These are phyloP conservation scores for Yamadazyma olivae DNA, from an alignment of 805 yeast genomes.

Conservation along the genomic window DNA sequence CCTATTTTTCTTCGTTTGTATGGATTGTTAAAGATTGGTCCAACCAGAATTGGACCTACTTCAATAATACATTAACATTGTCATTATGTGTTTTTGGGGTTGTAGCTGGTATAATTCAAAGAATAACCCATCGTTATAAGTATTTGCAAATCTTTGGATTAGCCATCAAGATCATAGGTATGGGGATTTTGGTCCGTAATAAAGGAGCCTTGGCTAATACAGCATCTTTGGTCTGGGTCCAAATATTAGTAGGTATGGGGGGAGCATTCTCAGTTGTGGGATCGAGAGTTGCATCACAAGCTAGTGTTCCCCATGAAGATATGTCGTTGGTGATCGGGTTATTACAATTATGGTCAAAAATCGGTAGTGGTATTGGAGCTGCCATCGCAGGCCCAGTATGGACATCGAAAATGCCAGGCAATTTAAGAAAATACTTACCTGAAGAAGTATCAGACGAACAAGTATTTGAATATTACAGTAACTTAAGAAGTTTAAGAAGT, in stretches of 20 bases:
- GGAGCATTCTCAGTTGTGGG: constrained; percentile 38
- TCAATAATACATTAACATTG: constrained; percentile 34
- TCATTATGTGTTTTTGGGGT: constrained; percentile 36
- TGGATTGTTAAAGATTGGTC: constrained; percentile 27
- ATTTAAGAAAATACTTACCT: constrained; percentile 26
- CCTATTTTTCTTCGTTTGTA: constrained; percentile 33
- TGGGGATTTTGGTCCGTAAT: constrained; percentile 20
- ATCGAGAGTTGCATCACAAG: constrained; percentile 35
- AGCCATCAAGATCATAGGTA: constrained; percentile 29
- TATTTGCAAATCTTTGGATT: constrained; percentile 31
- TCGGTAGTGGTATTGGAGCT: constrained; percentile 39
- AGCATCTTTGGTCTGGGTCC: constrained; percentile 29
- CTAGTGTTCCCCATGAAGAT: constrained; percentile 41
- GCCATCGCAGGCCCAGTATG: constrained; percentile 38
- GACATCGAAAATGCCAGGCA: constrained; percentile 24
- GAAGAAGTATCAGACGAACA: constrained; percentile 14
- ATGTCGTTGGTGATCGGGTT: constrained; percentile 38
- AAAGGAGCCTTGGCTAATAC: constrained; percentile 21
- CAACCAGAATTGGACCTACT: constrained; percentile 33
- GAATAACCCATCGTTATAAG: constrained; percentile 36
- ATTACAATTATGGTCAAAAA: constrained; percentile 26
- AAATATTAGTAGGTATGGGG: constrained; percentile 36
- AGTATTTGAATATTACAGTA: constrained; percentile 18
- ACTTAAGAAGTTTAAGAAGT: constrained; percentile 18
- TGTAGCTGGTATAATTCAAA: constrained; percentile 30